phyloP scores from a whole-genome alignment of 208 protist species.

The Leishmania gerbilli region DNA sequence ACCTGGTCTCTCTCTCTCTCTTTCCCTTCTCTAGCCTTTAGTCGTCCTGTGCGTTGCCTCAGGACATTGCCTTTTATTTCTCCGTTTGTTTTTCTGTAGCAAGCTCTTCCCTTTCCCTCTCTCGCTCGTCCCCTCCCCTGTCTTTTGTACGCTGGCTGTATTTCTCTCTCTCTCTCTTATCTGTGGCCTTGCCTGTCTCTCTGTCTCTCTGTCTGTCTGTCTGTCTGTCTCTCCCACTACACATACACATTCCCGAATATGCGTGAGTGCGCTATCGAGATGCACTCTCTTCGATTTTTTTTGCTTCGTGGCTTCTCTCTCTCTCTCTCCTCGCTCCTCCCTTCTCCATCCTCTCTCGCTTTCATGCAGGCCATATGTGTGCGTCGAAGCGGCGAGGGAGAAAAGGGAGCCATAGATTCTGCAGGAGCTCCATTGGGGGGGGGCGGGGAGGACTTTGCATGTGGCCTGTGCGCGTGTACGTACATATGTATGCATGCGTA shows the following conservation, averaged over 20 bases:
- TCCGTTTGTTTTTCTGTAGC: not conserved
- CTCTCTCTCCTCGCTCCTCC: not conserved
- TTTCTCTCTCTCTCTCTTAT: not conserved
- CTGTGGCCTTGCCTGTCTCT: not conserved
- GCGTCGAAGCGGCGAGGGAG: too few species aligned
- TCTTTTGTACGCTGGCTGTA: not conserved
- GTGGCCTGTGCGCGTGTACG: conserved; percentile 1
- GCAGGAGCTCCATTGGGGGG: not conserved
- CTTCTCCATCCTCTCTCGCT: not conserved
- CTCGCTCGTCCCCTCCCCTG: not conserved
- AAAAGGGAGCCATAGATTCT: not conserved
- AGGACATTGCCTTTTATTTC: too few species aligned
- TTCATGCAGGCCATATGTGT: not conserved
- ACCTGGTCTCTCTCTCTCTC: not conserved
- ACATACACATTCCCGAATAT: not conserved
- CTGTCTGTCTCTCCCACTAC: not conserved
- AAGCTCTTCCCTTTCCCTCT: not conserved
- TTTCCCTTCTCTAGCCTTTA: not conserved
- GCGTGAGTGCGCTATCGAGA: too few species aligned
- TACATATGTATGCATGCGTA: conserved; percentile 11
- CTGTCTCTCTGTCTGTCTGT: not conserved
- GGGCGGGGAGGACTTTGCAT: conserved; percentile 1
- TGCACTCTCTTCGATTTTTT: not conserved
- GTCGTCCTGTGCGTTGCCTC: not conserved
- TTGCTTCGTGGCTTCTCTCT: not conserved